Evolutionary conservation across 106 monocot species (phyloP).

Genomic region (Dioscorea zingiberensis): DNA sequence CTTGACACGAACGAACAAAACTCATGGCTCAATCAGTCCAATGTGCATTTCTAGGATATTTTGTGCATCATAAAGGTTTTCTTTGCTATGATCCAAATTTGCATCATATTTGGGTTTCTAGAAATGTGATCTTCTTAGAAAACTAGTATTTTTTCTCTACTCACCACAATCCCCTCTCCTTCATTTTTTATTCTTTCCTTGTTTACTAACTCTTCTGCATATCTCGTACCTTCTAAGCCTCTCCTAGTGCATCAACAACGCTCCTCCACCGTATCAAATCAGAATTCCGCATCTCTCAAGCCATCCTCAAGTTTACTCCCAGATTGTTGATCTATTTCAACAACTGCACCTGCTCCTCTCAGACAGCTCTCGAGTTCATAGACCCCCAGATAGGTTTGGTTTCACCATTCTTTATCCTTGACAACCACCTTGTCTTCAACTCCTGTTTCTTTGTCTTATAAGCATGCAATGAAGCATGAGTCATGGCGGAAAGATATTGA

Average conservation of each 20-base stretch:
- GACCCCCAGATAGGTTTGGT: constrained; percentile 7
- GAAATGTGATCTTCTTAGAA: constrained; percentile 15
- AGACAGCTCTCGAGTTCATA: not conserved
- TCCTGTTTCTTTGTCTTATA: constrained; percentile 2
- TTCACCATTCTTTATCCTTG: not conserved
- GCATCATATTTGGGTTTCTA: constrained; percentile 10
- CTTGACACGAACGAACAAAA: constrained; percentile 6
- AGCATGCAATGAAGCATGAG: constrained; percentile 2
- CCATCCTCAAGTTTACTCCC: too few species aligned
- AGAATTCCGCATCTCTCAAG: not conserved
- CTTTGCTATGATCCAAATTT: too few species aligned
- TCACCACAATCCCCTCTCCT: not conserved
- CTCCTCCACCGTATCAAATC: not conserved
- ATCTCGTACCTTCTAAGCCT: too few species aligned
- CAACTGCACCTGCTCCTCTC: not conserved
- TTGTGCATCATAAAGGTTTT: not conserved
- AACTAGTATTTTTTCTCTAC: constrained; percentile 7
- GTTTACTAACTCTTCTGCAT: too few species aligned
- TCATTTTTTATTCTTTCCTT: not conserved
- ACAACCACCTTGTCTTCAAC: constrained; percentile 1
- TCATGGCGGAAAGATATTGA: constrained; percentile 4
- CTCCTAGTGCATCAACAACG: not conserved
- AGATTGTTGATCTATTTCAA: not conserved
- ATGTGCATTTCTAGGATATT: constrained; percentile 14
- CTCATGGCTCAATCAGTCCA: constrained; percentile 1